Conservation (phyloP, 371 early-diverging fungal species). For the Funneliformis caledonium region DNA sequence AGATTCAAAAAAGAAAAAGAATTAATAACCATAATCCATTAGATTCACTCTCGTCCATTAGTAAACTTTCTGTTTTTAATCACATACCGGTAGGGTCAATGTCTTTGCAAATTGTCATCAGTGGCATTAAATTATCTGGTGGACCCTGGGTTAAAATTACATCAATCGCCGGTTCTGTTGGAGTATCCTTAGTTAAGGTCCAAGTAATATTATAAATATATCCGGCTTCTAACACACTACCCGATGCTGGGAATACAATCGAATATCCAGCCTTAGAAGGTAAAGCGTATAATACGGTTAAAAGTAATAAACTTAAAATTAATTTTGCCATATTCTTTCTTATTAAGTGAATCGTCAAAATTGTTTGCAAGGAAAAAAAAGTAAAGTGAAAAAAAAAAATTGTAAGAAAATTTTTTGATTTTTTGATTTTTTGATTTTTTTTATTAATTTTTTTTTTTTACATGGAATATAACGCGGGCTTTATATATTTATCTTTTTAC, state of each 20-base stretch:
- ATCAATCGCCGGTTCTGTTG: neutral
- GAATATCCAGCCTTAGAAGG: neutral
- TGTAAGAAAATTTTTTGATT: no score
- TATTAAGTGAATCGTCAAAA: neutral
- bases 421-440: no score
- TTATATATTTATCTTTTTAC: no score
- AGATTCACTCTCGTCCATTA: neutral
- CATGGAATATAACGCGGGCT: no score
- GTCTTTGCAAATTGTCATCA: neutral
- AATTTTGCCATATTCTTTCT: neutral
- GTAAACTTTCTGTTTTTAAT: neutral
- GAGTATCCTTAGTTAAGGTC: neutral
- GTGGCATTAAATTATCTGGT: neutral
- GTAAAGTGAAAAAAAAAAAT: neutral
- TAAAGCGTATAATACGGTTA: neutral
- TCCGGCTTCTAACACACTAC: neutral
- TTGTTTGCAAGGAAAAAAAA: neutral
- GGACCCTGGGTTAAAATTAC: neutral
- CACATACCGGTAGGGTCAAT: neutral
- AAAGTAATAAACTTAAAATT: neutral
- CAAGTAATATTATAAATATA: neutral
- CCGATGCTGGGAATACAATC: neutral
- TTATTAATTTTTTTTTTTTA: no score
- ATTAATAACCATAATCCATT: neutral
- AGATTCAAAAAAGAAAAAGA: neutral